Conservation (phyloP, 2,329 filamentous ascomycete genomes). For the Diaporthe destruens region DNA sequence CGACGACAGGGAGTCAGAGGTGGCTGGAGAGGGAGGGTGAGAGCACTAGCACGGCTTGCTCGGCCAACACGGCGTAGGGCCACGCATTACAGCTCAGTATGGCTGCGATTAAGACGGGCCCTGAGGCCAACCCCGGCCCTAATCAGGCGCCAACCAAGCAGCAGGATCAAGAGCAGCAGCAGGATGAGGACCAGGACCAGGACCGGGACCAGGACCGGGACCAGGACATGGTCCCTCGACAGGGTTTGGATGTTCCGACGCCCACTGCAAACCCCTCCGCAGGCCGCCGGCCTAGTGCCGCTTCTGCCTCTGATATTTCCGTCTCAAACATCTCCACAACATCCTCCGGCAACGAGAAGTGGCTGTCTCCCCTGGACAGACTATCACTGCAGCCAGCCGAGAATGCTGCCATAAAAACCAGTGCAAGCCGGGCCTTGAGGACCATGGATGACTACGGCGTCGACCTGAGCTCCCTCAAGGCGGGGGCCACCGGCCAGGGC, state of each 20-base stretch:
- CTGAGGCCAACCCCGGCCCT: conserved; percentile 6
- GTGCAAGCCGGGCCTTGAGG: not conserved
- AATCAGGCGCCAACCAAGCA: conserved; percentile 14
- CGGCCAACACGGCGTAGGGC: too few species aligned
- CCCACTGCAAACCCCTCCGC: not conserved
- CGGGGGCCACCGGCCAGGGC: not conserved
- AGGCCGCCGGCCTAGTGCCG: conserved; percentile 16
- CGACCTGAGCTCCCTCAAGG: conserved; percentile 34
- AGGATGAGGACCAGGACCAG: not conserved
- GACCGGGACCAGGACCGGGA: not conserved
- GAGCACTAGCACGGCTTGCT: not conserved
- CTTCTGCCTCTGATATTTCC: conserved; percentile 24
- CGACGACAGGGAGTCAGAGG: not conserved
- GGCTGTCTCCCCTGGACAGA: conserved; percentile 34
- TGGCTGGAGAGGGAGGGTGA: not conserved
- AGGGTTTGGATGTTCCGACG: not conserved
- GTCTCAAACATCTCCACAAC: conserved; percentile 22
- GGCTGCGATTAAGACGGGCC: not conserved
- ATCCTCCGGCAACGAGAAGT: conserved; percentile 34
- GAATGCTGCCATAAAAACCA: conserved; percentile 7
- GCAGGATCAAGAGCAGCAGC: conserved; percentile 11
- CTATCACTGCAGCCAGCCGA: conserved; percentile 13
- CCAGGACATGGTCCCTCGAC: not conserved
- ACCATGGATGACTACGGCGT: conserved; percentile 32
- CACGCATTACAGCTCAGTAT: conserved; percentile 11